phyloP scores from a whole-genome alignment of 805 yeast species.

The Clavispora carvajalis region DNA sequence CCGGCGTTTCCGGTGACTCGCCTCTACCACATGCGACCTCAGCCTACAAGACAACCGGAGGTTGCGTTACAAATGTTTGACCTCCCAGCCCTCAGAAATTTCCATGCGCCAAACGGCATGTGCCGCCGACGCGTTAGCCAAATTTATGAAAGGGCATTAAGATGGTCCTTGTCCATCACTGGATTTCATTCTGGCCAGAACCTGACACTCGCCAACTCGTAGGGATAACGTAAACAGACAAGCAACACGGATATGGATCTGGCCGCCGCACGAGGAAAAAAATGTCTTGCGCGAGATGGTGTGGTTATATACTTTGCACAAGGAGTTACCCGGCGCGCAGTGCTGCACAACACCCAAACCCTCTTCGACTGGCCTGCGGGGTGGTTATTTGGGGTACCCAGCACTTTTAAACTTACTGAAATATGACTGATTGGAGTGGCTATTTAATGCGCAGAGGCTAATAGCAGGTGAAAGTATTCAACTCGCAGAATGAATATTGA shows the following conservation, averaged over 20 bases:
- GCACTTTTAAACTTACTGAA: too few relatives aligned
- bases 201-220: conserved; percentile 50
- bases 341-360: background rate
- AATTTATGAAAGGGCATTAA: conserved; percentile 37
- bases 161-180: conserved; percentile 37
- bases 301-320: conserved; percentile 7
- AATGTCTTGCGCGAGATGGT: conserved; percentile 1
- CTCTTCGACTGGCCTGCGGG: background rate
- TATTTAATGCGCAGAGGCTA: too few relatives aligned
- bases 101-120: conserved; percentile 18
- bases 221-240: conserved; percentile 41
- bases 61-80: conserved; percentile 26
- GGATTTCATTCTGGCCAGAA: conserved; percentile 44
- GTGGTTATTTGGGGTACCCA: too few relatives aligned
- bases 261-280: conserved; percentile 46
- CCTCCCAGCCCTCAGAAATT: conserved; percentile 44
- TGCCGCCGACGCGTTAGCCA: conserved; percentile 19
- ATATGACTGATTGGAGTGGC: too few relatives aligned
- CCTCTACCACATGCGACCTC: too few relatives aligned
- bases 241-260: conserved; percentile 49
- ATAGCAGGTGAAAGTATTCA: too few relatives aligned
- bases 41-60: too few relatives aligned
- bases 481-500: too few relatives aligned
- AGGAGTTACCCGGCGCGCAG: conserved; percentile 12
- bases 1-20: too few relatives aligned